Base-by-base conservation (phyloP, 768 basidiomycete genomes). In the Leccinum sublutescens region DNA sequence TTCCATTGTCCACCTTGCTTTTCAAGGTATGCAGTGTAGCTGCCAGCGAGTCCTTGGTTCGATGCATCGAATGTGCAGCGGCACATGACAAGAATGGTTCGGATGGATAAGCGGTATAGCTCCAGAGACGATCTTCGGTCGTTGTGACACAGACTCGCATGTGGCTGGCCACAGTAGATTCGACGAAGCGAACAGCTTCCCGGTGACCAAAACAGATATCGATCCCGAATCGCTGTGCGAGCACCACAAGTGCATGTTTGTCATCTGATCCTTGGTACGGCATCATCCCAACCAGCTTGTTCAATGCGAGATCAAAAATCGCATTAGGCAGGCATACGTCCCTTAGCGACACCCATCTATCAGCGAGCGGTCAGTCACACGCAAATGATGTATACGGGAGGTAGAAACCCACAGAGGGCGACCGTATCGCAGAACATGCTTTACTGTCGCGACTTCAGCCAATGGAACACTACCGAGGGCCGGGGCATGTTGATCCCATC, bases 221-320 rank as follows among this genome's bases (percentile, higher is more conserved):
- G 36, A 38, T 14, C 0, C 36, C 15, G 36, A 38, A 38, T 38
- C 36, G 36, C 15, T 17, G 36, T 12, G 47, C 54, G 5, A 64
- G 58, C 0, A 64, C 38, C 5, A 62, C 55, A 11, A 64, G 50
- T 5, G 52, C 55, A n/a, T 23, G 12, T 6, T 23, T 11, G 6
- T 19, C 6, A 19, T 59, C 5, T 17, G 5, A 21, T 21, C 19
- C 38, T 12, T 50, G 10, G 27, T 50, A 25, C 7, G 8, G 25
- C 11, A 10, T 9, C 0, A 17, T 50, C 14, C 47, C 47, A 23
- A 19, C 14, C 21, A 48, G 23, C 47, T 48, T 48, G n/a, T 47
- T 19, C 9, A 17, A 21, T 6, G 47, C 47, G 47, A 48, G 47
- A 12, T 48, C 47, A 14, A 48, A 48, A 3, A 48, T 48, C 47